Conservation (phyloP, 73 alveolate species). For the Effrenium voratum region DNA sequence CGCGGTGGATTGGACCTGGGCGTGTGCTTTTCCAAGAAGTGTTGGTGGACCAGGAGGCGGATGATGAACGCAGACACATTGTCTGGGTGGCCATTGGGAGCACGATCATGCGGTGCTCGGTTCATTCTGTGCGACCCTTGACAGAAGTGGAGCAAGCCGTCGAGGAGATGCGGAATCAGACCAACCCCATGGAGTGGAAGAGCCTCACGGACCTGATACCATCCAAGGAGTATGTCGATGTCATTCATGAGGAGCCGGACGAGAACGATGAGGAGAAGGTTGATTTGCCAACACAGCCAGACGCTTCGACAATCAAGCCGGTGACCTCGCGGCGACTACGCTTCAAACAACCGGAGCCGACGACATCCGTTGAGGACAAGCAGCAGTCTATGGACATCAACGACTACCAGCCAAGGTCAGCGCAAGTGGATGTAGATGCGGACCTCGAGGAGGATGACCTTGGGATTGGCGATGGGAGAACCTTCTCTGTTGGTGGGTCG, state of each 20-base stretch:
- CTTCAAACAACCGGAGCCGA: no score
- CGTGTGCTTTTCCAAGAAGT: not conserved
- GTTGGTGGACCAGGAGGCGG: not conserved
- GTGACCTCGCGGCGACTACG: no score
- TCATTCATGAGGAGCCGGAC: not conserved
- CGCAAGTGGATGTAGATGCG: no score
- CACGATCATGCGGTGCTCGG: not conserved
- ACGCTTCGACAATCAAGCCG: not conserved
- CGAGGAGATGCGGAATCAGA: not conserved
- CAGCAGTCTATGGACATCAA: no score
- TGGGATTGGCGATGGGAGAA: no score
- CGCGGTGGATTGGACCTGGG: slow-evolving; percentile 1
- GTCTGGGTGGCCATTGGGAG: not conserved
- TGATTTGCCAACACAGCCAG: not conserved
- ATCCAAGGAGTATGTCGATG: not conserved
- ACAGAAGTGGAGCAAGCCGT: not conserved
- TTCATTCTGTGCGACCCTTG: not conserved
- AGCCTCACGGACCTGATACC: not conserved
- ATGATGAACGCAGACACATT: not conserved
- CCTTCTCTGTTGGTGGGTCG: no score
- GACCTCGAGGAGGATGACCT: no score
- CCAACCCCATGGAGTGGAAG: not conserved
- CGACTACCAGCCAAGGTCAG: no score
- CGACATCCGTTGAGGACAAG: no score
- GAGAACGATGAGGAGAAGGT: not conserved